A percentile compares a stretch with the other conserved stretches of the same genome.
These are phyloP conservation scores for Omphalea diandra DNA, from an alignment of 441 rosid genomes.

Conservation along the genomic window DNA sequence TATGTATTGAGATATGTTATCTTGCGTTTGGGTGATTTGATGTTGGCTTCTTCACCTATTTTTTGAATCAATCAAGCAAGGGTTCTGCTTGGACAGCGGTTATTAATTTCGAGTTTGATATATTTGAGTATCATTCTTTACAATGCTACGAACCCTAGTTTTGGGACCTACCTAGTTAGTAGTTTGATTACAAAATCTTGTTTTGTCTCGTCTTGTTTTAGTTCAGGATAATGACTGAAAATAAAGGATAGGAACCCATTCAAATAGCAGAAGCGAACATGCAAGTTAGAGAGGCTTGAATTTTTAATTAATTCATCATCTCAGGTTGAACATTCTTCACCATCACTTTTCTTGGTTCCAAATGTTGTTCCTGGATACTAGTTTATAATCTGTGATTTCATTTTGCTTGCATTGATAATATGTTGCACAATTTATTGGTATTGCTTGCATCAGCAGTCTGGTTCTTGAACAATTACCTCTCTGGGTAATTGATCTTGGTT, in stretches of 20 bases:
- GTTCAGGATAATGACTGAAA: constrained; percentile 2
- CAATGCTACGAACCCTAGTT: background rate
- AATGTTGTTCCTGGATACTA: too few species aligned
- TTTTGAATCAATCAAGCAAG: background rate
- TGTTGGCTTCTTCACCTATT: background rate
- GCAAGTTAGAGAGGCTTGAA: constrained; percentile 76
- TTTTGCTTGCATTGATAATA: too few species aligned
- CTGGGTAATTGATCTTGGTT: too few species aligned
- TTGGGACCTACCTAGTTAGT: too few species aligned
- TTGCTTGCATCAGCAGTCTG: too few species aligned
- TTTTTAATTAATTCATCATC: too few species aligned
- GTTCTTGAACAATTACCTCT: too few species aligned
- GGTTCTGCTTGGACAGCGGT: background rate
- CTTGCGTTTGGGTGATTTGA: background rate
- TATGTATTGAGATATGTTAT: background rate
- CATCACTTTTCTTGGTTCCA: too few species aligned
- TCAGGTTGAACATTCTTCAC: too few species aligned
- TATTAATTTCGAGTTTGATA: background rate
- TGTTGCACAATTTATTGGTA: too few species aligned
- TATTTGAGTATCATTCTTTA: background rate
- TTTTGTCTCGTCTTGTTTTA: background rate
- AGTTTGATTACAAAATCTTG: too few species aligned
- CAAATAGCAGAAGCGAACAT: constrained; percentile 34
- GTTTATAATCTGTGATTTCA: too few species aligned
- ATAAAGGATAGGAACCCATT: constrained; percentile 5